Base-by-base conservation (phyloP, 1,139 yeast genomes). In the Kazachstania sp. region DNA sequence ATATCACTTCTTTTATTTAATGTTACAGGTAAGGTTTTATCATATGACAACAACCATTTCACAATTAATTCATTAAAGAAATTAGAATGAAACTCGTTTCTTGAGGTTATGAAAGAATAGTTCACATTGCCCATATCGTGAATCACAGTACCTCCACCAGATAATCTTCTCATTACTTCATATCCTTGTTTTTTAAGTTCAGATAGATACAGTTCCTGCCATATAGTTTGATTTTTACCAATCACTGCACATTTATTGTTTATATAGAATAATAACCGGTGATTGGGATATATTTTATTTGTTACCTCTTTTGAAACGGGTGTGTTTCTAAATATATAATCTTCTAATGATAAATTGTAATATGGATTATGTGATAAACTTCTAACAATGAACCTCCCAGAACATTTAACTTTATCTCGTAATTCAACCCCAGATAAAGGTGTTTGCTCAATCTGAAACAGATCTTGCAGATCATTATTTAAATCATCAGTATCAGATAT, bases 101-200 rank as follows among this genome's bases (percentile, higher is more conserved):
- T 78, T 1, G 83, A 71, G 18, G 87, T 80, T 73, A 92, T 81
- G 55, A 78, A 87, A 7, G 95, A 82, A 65, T 83, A 94, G 61
- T 94, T 94, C 20, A 83, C 80, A 59, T 94, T 94, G 0, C 97
- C 96, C n/a, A 73, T 58, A 65, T 92, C 98, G 62, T 94, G 99
- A 11, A 88, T 95, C 0, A 94, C 99, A 0, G 97, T 81, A 0
- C 99, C 99, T 1, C 99, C 99, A 1, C 99, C 99, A 1, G 95
- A 83, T 42, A 77, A 71, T 50, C 99, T 71, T 54, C 98, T 71
- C 3, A 94, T 65, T 12, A 90, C 63, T 0, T 95, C 92, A n/a
- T 86, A 73, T 1, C 72, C 71, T 12, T 78, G 64, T 0, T 72
- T 59, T 6, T 73, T 69, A 11, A 86, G 68, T n/a, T 79, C 59